Percentiles rank a stretch among this genome's conserved stretches.
phyloP scores from a whole-genome alignment of 768 basidiomycete genomes.

The Termitomyces titanicus region DNA sequence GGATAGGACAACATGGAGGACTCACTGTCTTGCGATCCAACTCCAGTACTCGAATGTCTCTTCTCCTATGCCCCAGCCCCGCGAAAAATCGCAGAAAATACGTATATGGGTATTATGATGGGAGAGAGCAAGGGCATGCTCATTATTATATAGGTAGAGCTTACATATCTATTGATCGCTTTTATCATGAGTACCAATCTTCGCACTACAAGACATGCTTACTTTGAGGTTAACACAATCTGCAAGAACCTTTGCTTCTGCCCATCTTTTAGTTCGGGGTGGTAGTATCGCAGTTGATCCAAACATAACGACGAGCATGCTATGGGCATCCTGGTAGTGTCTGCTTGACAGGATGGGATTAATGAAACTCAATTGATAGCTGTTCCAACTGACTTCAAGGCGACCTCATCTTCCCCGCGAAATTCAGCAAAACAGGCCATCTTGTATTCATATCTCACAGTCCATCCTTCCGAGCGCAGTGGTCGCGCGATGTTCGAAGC shows the following conservation, averaged over 20 bases:
- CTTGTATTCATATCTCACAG: conserved; percentile 95
- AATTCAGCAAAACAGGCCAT: conserved; percentile 97
- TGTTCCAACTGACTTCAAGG: conserved; percentile 67
- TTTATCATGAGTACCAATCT: neutral
- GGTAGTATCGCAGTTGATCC: conserved; percentile 81
- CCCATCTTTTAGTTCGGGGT: conserved; percentile 95
- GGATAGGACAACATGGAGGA: conserved; percentile 10
- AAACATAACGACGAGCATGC: conserved; percentile 82
- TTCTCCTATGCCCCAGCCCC: conserved; percentile 94
- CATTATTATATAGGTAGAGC: conserved; percentile 87
- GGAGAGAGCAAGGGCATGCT: conserved; percentile 73
- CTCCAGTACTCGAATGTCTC: conserved; percentile 98
- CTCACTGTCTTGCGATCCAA: conserved; percentile 91
- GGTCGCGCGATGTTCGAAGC: conserved; percentile 46
- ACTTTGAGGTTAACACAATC: conserved; percentile 94
- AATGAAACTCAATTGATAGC: conserved; percentile 6
- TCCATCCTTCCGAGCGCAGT: conserved; percentile 87
- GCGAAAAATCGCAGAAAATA: conserved; percentile 80
- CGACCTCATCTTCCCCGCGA: conserved; percentile 87
- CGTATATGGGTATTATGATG: conserved; percentile 85
- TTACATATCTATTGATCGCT: conserved; percentile 66
- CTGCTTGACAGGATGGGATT: conserved; percentile 33
- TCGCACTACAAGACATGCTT: conserved; percentile 1
- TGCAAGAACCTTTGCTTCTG: conserved; percentile 94
- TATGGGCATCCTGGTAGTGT: conserved; percentile 94